Conservation (phyloP, 2,329 filamentous ascomycete species). For the Cladosporium phlei region DNA sequence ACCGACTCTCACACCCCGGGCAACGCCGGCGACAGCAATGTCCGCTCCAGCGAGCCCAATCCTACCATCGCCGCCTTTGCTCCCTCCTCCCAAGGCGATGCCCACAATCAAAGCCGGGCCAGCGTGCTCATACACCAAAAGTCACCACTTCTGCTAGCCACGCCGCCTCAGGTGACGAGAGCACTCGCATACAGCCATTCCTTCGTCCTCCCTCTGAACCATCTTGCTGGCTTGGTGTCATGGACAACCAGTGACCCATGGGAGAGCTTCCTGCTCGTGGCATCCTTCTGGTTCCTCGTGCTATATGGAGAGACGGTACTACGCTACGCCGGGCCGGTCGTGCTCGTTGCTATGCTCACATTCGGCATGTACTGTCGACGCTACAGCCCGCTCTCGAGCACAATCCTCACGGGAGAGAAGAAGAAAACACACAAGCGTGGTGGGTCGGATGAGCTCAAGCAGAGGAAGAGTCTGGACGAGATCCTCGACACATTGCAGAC, state of each 20-base stretch:
- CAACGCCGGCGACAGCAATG: conserved; percentile 25
- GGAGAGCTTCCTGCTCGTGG: conserved; percentile 91
- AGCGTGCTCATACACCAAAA: conserved; percentile 90
- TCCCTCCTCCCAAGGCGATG: conserved; percentile 62
- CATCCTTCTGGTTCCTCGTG: conserved; percentile 76
- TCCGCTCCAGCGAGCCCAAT: conserved; percentile 37
- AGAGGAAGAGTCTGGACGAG: conserved; percentile 90
- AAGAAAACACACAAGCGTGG: conserved; percentile 38
- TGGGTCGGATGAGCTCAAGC: conserved; percentile 42
- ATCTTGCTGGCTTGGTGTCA: conserved; percentile 75
- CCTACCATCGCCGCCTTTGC: conserved; percentile 89
- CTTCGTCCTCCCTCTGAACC: conserved; percentile 84
- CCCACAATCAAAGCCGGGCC: conserved; percentile 18
- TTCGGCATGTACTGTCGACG: conserved; percentile 86
- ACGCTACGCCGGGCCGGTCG: conserved; percentile 73
- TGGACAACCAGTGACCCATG: conserved; percentile 93
- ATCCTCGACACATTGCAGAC: conserved; percentile 91
- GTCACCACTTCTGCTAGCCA: conserved; percentile 85
- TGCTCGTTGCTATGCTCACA: conserved; percentile 75
- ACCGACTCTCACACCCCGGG: conserved; percentile 39
- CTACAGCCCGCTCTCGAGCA: conserved; percentile 86
- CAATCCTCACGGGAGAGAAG: conserved; percentile 66
- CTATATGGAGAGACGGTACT: conserved; percentile 84
- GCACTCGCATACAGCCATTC: conserved; percentile 94
- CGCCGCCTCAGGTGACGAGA: conserved; percentile 88